Base-by-base conservation (phyloP, 2,329 filamentous ascomycete genomes). In the Cladosporium halotolerans region DNA sequence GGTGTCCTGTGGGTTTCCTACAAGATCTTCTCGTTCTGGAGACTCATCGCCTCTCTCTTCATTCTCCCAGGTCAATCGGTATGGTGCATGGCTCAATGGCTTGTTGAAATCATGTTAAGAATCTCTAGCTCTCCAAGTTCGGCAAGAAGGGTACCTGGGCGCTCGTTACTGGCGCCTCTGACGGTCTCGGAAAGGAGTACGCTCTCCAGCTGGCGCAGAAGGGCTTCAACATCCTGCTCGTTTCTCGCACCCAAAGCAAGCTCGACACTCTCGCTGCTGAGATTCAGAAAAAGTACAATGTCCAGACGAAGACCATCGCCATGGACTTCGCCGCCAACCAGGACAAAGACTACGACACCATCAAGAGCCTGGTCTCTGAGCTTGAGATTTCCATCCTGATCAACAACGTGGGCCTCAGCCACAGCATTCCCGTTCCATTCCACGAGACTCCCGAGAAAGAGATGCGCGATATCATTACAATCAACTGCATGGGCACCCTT, bases 141-240 rank as follows among this genome's bases (percentile, higher is more conserved):
- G 93, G 91, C 62, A 86, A 86, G 63, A 89, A 89, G 65, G 92
- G 92, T 57, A 91, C 86, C 55, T 99, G 92, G 91, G 93, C 89
- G 32, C 82, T 99, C 52, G 81, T 99, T 39, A 99, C 93, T 23
- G 93, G 93, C 58, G 93, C 92, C 48, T 96, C 91, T 9, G 93
- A 99, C 72, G 95, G 93, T 59, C 84, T 99, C 58, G 93, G 93
- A 68, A 97, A 96, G 74, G 93, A 99, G 75, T 99, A 89, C 69
- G 89, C 92, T 36, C 79, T 86, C 32, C 90, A 97, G 70, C 84
- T 99, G 54, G 91, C 93, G 19, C 78, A 82, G 57, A 91, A 93
- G 69, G 91, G 91, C 64, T 99, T 92, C 82, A 97, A 96, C 73
- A 78, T 97, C 63, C 76, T 99, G 58, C 88, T 99, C 62, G 85